These are phyloP conservation scores for Circinella umbellata DNA, from an alignment of 371 early-diverging fungal genomes.

Conservation along the genomic window DNA sequence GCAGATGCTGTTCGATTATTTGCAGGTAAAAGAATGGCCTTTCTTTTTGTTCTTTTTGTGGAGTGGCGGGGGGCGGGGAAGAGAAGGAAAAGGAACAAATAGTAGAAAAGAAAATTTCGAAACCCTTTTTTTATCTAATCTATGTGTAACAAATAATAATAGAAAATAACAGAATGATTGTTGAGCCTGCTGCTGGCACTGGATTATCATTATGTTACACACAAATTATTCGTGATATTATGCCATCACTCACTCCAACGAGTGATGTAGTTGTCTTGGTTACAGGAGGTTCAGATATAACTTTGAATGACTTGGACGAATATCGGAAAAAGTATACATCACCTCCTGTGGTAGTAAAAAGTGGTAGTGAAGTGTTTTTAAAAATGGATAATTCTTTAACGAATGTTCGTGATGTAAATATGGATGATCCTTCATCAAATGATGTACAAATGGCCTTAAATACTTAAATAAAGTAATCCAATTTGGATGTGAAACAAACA, in stretches of 20 bases:
- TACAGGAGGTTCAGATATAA: constrained; percentile 66
- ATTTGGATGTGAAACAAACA: neutral
- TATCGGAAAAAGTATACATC: constrained; percentile 55
- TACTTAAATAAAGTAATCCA: neutral
- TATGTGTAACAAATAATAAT: neutral
- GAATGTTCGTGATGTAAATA: constrained; percentile 35
- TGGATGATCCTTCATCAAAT: constrained; percentile 26
- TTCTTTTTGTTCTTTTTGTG: no score
- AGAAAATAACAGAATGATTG: constrained; percentile 63
- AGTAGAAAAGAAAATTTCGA: no score
- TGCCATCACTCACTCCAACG: constrained; percentile 51
- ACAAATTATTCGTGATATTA: constrained; percentile 56
- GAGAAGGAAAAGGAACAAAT: no score
- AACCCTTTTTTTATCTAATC: no score
- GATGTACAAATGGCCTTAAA: constrained; percentile 15
- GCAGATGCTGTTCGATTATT: constrained; percentile 58
- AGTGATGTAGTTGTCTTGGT: constrained; percentile 62
- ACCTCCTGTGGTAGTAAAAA: constrained; percentile 61
- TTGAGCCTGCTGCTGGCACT: constrained; percentile 67
- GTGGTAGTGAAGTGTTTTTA: constrained; percentile 62
- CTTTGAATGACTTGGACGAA: constrained; percentile 48
- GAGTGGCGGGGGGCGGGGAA: no score
- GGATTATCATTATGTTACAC: constrained; percentile 59
- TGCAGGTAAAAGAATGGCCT: constrained; percentile 44
- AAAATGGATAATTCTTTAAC: constrained; percentile 53